These are phyloP conservation scores for Cerioporus squamosus DNA, from an alignment of 1,284 basidiomycete genomes.

Conservation along the genomic window DNA sequence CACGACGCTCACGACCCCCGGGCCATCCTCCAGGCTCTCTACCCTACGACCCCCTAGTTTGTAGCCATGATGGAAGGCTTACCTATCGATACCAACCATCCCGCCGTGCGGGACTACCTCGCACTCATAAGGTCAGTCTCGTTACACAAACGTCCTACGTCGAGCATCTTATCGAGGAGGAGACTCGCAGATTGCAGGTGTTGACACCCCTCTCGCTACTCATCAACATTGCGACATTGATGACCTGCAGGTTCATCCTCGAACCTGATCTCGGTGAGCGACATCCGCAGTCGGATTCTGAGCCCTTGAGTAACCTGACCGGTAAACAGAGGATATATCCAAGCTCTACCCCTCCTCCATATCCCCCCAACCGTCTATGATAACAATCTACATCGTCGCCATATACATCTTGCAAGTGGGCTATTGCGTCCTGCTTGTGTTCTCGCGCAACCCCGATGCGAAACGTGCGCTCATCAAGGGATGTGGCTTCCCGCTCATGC, in stretches of 20 bases:
- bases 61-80: slow-evolving; percentile 31
- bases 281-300: no score
- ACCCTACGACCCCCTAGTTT: neutral
- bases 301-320: neutral
- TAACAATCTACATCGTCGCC: slow-evolving; percentile 68
- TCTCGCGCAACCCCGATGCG: slow-evolving; percentile 77
- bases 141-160: no score
- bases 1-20: neutral
- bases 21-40: neutral
- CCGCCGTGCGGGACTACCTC: slow-evolving; percentile 37
- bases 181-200: slow-evolving; percentile 65
- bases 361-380: slow-evolving; percentile 66
- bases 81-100: slow-evolving; percentile 35
- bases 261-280: slow-evolving; percentile 56
- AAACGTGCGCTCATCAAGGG: slow-evolving; percentile 78
- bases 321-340: slow-evolving; percentile 52
- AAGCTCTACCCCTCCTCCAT: slow-evolving; percentile 70
- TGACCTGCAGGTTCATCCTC: slow-evolving; percentile 59
- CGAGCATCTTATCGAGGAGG: neutral
- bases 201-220: slow-evolving; percentile 78
- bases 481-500: slow-evolving; percentile 77
- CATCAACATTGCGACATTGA: slow-evolving; percentile 65
- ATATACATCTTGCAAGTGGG: slow-evolving; percentile 74
- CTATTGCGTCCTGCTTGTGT: slow-evolving; percentile 78
- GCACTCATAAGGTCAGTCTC: slow-evolving; percentile 32